Percentiles rank a stretch among this genome's conserved stretches.
Evolutionary conservation across 2,329 filamentous ascomycete species (phyloP).

Genomic region (Chaetomium sp.): DNA sequence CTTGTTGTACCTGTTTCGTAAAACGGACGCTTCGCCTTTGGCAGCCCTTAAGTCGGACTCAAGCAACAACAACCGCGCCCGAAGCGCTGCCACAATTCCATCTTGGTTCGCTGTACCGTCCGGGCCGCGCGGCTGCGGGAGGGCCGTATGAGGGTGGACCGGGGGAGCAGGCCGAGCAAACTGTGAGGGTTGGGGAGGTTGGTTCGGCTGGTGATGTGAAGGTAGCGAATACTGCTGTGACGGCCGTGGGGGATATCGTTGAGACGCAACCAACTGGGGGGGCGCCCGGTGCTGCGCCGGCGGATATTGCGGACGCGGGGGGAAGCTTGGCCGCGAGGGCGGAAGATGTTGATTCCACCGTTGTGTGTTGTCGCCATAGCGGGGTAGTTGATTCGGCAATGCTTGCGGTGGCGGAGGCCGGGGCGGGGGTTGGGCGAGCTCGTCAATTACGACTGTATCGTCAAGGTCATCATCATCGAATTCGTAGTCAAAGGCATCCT

Average conservation of each 20-base stretch:
- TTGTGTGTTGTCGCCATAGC: slow-evolving; percentile 16
- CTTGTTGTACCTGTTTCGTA: slow-evolving; percentile 64
- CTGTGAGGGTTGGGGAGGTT: slow-evolving; percentile 34
- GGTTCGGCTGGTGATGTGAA: slow-evolving; percentile 22
- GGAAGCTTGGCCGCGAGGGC: slow-evolving; percentile 13
- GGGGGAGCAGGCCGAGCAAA: slow-evolving; percentile 34
- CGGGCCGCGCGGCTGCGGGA: slow-evolving; percentile 27
- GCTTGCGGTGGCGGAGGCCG: slow-evolving; percentile 31
- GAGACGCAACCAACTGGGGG: slow-evolving; percentile 5
- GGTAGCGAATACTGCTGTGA: slow-evolving; percentile 17
- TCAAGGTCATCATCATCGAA: slow-evolving; percentile 54
- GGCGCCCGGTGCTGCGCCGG: neutral
- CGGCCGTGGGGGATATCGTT: neutral
- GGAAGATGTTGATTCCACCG: slow-evolving; percentile 21
- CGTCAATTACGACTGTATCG: slow-evolving; percentile 49
- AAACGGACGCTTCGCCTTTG: slow-evolving; percentile 65
- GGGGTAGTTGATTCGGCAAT: slow-evolving; percentile 29
- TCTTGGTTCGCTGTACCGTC: slow-evolving; percentile 25
- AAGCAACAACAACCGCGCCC: slow-evolving; percentile 47
- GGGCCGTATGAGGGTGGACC: slow-evolving; percentile 26
- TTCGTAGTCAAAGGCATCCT: slow-evolving; percentile 33
- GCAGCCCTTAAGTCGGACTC: slow-evolving; percentile 55
- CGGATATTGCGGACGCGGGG: slow-evolving; percentile 15
- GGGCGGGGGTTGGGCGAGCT: slow-evolving; percentile 35
- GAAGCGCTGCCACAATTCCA: slow-evolving; percentile 40